A percentile compares a stretch with the other conserved stretches of the same genome.
Conservation (phyloP, 2,329 filamentous ascomycete species). For the Colletotrichum cuscutae region DNA sequence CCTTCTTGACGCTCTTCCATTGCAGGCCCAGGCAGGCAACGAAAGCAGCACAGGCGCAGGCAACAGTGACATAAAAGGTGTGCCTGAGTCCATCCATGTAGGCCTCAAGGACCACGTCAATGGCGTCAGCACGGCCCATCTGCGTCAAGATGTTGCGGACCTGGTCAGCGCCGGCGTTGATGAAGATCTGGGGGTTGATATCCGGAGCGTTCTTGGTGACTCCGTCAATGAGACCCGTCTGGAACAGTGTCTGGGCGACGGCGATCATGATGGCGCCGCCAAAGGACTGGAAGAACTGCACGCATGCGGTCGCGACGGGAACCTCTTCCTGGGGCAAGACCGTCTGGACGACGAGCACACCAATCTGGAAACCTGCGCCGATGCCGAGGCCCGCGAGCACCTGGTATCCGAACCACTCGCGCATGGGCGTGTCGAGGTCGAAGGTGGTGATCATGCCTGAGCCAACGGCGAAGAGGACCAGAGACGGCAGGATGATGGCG, state of each 20-base stretch:
- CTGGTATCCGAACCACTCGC: constrained; percentile 69
- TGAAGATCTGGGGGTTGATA: constrained; percentile 59
- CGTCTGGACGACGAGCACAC: constrained; percentile 62
- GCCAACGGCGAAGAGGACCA: constrained; percentile 56
- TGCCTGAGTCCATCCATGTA: constrained; percentile 62
- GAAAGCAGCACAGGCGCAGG: constrained; percentile 58
- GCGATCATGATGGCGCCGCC: constrained; percentile 74
- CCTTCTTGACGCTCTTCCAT: constrained; percentile 66
- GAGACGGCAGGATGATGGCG: constrained; percentile 53
- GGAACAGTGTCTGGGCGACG: constrained; percentile 74
- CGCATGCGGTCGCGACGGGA: constrained; percentile 60
- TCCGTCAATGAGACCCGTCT: constrained; percentile 67
- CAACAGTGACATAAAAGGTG: constrained; percentile 63
- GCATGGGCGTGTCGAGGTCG: constrained; percentile 54
- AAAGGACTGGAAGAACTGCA: constrained; percentile 72
- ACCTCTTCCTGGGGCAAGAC: constrained; percentile 59
- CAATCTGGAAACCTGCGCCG: constrained; percentile 59
- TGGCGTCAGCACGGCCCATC: constrained; percentile 52
- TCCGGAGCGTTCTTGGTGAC: constrained; percentile 56
- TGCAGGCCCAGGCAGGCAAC: constrained; percentile 54
- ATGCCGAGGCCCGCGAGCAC: constrained; percentile 65
- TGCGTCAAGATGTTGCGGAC: constrained; percentile 55
- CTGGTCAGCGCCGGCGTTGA: constrained; percentile 64
- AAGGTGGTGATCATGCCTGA: constrained; percentile 66
- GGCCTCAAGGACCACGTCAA: constrained; percentile 55